Conservation (phyloP, 768 basidiomycete species). For the Rhodotorula sphaerocarpa region DNA sequence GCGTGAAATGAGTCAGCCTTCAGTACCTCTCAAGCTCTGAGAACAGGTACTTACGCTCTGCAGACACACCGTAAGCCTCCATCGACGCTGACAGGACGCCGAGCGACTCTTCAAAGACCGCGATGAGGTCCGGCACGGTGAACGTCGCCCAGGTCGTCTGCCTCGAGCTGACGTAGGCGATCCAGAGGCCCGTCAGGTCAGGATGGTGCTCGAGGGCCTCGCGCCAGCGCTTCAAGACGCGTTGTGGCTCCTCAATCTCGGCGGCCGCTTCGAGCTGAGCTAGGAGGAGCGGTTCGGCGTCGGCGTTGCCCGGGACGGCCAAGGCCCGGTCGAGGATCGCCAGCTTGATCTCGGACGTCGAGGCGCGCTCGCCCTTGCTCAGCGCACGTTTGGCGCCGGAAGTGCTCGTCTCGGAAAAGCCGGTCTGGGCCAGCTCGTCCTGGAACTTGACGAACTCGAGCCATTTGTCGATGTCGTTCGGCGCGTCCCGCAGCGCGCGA, state of each 20-base stretch:
- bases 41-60: too few relatives aligned
- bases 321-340: slow-evolving; percentile 43
- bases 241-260: slow-evolving; percentile 41
- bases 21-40: too few relatives aligned
- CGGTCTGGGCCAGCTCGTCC: slow-evolving; percentile 32
- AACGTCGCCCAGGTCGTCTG: slow-evolving; percentile 34
- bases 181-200: slow-evolving; percentile 41
- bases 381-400: slow-evolving; percentile 7
- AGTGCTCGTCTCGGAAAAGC: slow-evolving; percentile 26
- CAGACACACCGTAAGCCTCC: background rate
- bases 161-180: slow-evolving; percentile 43
- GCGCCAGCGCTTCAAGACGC: slow-evolving; percentile 42
- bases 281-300: slow-evolving; percentile 39
- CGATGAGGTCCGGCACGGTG: slow-evolving; percentile 42
- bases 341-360: slow-evolving; percentile 42
- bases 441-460: slow-evolving; percentile 40
- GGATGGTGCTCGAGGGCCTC: slow-evolving; percentile 38
- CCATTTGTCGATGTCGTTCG: slow-evolving; percentile 40
- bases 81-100: slow-evolving; percentile 24
- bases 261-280: slow-evolving; percentile 42
- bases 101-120: slow-evolving; percentile 41
- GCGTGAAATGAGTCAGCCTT: background rate
- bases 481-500: slow-evolving; percentile 36
- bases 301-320: slow-evolving; percentile 34
- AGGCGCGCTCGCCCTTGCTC: slow-evolving; percentile 18